A percentile compares a stretch with the other conserved stretches of the same genome.
Evolutionary conservation across 208 protist species (phyloP).

Genomic region (Acanthamoeba royreba): DNA sequence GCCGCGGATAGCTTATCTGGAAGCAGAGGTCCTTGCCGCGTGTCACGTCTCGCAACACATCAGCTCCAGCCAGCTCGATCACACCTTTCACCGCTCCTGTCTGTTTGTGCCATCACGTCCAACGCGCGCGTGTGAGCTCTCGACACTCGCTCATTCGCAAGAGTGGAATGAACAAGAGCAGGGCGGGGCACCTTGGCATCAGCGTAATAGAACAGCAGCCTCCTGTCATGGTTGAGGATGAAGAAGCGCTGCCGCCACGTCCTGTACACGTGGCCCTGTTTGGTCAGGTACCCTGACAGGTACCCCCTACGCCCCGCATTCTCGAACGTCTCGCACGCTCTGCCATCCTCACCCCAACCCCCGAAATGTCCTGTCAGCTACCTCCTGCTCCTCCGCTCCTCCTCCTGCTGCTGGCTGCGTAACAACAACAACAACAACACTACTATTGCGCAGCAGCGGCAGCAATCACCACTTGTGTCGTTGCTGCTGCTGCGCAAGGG

Average conservation of each 20-base stretch:
- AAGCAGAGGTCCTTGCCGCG: conserved; percentile 26
- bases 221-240: not conserved
- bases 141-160: not conserved
- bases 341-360: not conserved
- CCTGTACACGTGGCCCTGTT: conserved; percentile 1
- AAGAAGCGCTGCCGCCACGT: conserved; percentile 21
- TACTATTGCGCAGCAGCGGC: too few relatives aligned
- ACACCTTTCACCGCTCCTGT: not conserved
- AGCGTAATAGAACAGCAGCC: conserved; percentile 2
- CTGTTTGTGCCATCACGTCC: not conserved
- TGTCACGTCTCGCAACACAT: not conserved
- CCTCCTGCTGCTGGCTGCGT: too few relatives aligned
- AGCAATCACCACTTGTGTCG: not conserved
- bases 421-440: not conserved
- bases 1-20: not conserved
- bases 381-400: too few relatives aligned
- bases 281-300: not conserved
- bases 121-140: not conserved
- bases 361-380: not conserved
- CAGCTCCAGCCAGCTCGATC: not conserved
- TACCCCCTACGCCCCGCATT: not conserved
- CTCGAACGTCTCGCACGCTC: not conserved
- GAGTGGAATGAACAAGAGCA: not conserved
- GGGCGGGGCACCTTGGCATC: not conserved
- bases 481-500: not conserved